Conservation (phyloP, 768 basidiomycete species). For the Boletus barrowsii region DNA sequence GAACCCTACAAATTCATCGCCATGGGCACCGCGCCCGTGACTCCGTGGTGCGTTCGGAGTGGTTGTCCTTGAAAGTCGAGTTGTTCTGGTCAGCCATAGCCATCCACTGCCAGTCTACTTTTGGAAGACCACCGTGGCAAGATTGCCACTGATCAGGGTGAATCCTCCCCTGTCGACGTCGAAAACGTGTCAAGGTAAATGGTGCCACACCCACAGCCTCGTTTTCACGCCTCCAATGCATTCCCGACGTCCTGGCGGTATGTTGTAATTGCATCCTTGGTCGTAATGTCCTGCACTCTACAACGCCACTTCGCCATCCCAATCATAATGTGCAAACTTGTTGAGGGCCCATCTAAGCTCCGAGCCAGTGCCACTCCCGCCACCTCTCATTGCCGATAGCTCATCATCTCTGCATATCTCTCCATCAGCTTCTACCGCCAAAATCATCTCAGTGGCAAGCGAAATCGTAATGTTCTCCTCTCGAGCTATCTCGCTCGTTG, state of each 20-base stretch:
- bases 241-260: slow-evolving; percentile 10
- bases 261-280: slow-evolving; percentile 2
- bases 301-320: slow-evolving; percentile 58
- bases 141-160: slow-evolving; percentile 26
- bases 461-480: slow-evolving; percentile 71
- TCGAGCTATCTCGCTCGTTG: slow-evolving; percentile 67
- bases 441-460: slow-evolving; percentile 75
- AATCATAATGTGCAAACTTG: slow-evolving; percentile 61
- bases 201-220: slow-evolving; percentile 10
- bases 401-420: slow-evolving; percentile 76
- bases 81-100: not conserved
- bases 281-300: not conserved
- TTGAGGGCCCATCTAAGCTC: slow-evolving; percentile 77
- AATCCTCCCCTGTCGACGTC: slow-evolving; percentile 18
- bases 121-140: slow-evolving; percentile 2
- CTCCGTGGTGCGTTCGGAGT: slow-evolving; percentile 12
- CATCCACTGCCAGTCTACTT: not conserved
- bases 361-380: slow-evolving; percentile 45
- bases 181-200: slow-evolving; percentile 24
- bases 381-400: slow-evolving; percentile 32
- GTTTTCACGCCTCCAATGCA: not conserved
- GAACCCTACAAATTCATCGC: slow-evolving; percentile 21
- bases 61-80: not conserved
- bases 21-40: slow-evolving; percentile 19
- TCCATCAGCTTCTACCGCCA: slow-evolving; percentile 66